Evolutionary conservation across 1,139 yeast genomes (phyloP).

Genomic region (Ashbya aceris): DNA sequence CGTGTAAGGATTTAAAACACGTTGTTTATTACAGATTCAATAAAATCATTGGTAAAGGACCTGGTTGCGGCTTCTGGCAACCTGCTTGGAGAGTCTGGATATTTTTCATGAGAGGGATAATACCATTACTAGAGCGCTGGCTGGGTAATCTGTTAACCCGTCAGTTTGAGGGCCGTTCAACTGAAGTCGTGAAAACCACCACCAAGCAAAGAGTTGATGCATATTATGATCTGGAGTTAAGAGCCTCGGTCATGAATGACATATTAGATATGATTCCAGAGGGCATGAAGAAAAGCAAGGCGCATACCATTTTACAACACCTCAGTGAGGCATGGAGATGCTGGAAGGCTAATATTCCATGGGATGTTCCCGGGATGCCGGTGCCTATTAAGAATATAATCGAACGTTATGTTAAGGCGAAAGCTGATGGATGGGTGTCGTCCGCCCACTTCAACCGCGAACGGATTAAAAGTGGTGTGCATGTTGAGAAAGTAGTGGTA

Average conservation of each 20-base stretch:
- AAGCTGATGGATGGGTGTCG: conserved; percentile 95
- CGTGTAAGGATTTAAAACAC: conserved; percentile 92
- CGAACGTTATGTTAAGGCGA: conserved; percentile 81
- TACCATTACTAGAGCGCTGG: conserved; percentile 92
- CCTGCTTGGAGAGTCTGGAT: conserved; percentile 99
- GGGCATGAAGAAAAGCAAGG: conserved; percentile 78
- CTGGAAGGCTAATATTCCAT: conserved; percentile 97
- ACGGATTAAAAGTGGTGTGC: conserved; percentile 75
- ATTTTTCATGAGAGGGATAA: conserved; percentile 83
- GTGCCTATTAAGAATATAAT: conserved; percentile 81
- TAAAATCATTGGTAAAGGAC: conserved; percentile 81
- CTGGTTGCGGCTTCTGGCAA: conserved; percentile 99
- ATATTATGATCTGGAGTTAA: conserved; percentile 82
- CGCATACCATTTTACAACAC: conserved; percentile 85
- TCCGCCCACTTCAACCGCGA: conserved; percentile 91
- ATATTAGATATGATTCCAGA: conserved; percentile 96
- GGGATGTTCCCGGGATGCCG: conserved; percentile 97
- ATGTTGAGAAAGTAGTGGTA: conserved; percentile 90
- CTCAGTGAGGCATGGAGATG: conserved; percentile 98
- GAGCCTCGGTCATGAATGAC: conserved; percentile 94
- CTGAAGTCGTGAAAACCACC: conserved; percentile 86
- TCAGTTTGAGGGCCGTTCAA: conserved; percentile 93
- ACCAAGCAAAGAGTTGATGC: conserved; percentile 95
- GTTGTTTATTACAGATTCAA: conserved; percentile 80
- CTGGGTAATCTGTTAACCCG: conserved; percentile 82